Conservation (phyloP, 805 yeast genomes). For the Starmera caribaea region DNA sequence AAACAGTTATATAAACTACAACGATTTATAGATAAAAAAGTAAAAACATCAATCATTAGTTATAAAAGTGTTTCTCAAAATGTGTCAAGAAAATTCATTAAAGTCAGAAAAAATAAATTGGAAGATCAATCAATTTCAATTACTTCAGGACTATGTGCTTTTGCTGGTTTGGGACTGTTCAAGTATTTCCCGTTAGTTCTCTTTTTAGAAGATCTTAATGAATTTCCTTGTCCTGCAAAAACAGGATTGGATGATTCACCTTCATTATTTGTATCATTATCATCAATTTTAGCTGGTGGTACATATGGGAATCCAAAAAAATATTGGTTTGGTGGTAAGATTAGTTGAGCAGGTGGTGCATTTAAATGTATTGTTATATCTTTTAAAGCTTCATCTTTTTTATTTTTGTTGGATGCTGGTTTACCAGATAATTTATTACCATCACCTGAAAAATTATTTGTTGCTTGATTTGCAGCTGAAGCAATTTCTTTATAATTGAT, state of each 20-base stretch:
- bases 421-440: conserved; percentile 72
- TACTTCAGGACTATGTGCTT: conserved; percentile 65
- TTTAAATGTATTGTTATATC: conserved; percentile 38
- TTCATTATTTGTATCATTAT: conserved; percentile 20
- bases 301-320: conserved; percentile 87
- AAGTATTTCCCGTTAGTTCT: conserved; percentile 51
- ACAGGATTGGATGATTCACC: conserved; percentile 9
- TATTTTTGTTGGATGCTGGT: conserved; percentile 17
- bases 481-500: conserved; percentile 57
- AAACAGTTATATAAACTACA: neutral
- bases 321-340: conserved; percentile 74
- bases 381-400: conserved; percentile 2
- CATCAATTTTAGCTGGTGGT: conserved; percentile 30
- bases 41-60: neutral
- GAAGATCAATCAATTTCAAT: conserved; percentile 52
- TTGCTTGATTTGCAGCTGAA: conserved; percentile 26
- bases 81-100: neutral
- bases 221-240: conserved; percentile 65
- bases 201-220: conserved; percentile 61
- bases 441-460: conserved; percentile 38
- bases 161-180: conserved; percentile 43
- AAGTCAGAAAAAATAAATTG: neutral
- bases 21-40: neutral
- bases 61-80: neutral
- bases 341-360: conserved; percentile 63